Percentiles rank a stretch among this genome's conserved stretches.
Conservation (phyloP, 1,139 yeast species). For the Saccharomyces hybrid region DNA sequence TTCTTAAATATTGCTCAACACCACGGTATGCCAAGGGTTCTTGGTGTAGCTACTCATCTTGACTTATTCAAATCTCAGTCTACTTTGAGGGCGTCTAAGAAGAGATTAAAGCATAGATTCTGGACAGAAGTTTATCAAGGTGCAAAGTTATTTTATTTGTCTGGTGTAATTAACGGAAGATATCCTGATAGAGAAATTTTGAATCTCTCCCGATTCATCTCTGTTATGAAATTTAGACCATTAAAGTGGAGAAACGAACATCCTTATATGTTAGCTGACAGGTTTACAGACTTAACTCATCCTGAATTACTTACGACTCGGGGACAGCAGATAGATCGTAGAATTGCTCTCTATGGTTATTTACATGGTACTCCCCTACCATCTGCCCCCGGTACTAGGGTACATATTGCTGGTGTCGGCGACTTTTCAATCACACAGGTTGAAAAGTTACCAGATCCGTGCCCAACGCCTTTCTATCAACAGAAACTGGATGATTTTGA, state of each 20-base stretch:
- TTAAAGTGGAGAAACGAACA: slow-evolving; percentile 98
- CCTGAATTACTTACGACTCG: slow-evolving; percentile 66
- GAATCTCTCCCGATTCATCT: slow-evolving; percentile 83
- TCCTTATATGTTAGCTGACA: slow-evolving; percentile 85
- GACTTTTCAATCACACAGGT: slow-evolving; percentile 69
- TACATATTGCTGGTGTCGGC: slow-evolving; percentile 95
- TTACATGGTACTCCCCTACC: slow-evolving; percentile 90
- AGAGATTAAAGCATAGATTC: slow-evolving; percentile 84
- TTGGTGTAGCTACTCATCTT: slow-evolving; percentile 93
- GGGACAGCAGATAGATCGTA: slow-evolving; percentile 79
- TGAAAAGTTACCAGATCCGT: slow-evolving; percentile 94
- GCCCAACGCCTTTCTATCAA: slow-evolving; percentile 93
- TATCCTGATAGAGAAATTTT: slow-evolving; percentile 95
- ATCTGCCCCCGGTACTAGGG: slow-evolving; percentile 54
- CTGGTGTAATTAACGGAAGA: slow-evolving; percentile 95
- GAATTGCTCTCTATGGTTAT: slow-evolving; percentile 91
- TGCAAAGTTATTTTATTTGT: slow-evolving; percentile 87
- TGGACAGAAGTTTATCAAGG: slow-evolving; percentile 99
- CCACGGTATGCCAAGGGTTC: slow-evolving; percentile 97
- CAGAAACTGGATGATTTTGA: slow-evolving; percentile 76
- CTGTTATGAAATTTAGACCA: slow-evolving; percentile 97
- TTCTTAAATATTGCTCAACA: slow-evolving; percentile 92
- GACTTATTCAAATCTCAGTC: slow-evolving; percentile 88
- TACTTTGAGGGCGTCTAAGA: slow-evolving; percentile 85
- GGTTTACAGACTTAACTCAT: slow-evolving; percentile 93